phyloP scores from a whole-genome alignment of 768 basidiomycete genomes.

The button mushroom (Agaricus bisporus) region DNA sequence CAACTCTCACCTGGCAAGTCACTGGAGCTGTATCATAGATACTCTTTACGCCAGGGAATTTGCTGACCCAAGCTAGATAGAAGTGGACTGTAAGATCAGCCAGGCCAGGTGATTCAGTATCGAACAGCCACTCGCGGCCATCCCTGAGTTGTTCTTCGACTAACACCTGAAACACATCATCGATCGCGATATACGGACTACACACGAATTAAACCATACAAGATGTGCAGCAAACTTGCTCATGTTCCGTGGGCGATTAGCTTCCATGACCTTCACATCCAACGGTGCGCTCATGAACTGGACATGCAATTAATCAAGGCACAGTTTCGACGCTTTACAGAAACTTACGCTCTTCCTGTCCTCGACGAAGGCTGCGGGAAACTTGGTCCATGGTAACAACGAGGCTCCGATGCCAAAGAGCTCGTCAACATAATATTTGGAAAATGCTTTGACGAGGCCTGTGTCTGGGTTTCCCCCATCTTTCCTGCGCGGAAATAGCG shows the following conservation, averaged over 20 bases:
- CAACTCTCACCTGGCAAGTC: slow-evolving; percentile 28
- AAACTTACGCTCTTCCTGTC: slow-evolving; percentile 41
- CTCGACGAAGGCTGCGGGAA: slow-evolving; percentile 39
- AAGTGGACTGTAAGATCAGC: slow-evolving; percentile 51
- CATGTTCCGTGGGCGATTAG: slow-evolving; percentile 23
- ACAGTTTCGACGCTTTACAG: background rate
- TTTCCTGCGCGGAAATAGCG: slow-evolving; percentile 42
- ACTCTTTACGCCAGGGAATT: slow-evolving; percentile 26
- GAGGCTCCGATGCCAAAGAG: slow-evolving; percentile 35
- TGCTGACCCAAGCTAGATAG: slow-evolving; percentile 36
- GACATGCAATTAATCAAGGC: background rate
- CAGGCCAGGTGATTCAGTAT: slow-evolving; percentile 44
- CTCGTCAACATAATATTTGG: slow-evolving; percentile 39
- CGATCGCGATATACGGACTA: background rate
- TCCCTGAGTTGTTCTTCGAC: slow-evolving; percentile 42
- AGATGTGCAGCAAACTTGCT: slow-evolving; percentile 41
- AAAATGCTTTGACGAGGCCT: slow-evolving; percentile 41
- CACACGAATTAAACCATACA: slow-evolving; percentile 23
- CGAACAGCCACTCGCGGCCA: slow-evolving; percentile 51
- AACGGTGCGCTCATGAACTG: slow-evolving; percentile 32
- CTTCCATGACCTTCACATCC: slow-evolving; percentile 29
- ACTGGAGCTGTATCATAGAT: slow-evolving; percentile 34
- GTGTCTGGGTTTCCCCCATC: slow-evolving; percentile 34
- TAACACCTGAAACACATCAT: slow-evolving; percentile 18
- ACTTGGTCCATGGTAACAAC: slow-evolving; percentile 42